phyloP scores from a whole-genome alignment of 148 eudicot genomes.

The Talinum fruticosum region DNA sequence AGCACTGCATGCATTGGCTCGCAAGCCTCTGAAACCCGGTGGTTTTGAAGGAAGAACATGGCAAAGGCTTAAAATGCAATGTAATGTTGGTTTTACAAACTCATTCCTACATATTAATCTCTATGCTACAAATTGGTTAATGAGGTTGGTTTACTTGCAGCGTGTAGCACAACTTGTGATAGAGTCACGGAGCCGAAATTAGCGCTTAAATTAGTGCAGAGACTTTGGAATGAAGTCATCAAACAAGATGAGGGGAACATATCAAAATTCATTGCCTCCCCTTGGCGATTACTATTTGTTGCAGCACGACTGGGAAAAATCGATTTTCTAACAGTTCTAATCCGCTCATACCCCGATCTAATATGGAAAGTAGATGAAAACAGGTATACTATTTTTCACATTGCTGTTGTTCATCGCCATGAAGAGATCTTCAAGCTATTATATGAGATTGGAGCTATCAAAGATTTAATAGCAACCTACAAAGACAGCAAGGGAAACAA shows the following conservation, averaged over 20 bases:
- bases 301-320: conserved; percentile 39
- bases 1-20: conserved; percentile 28
- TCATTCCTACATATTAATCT: not conserved
- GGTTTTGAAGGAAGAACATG: conserved; percentile 2
- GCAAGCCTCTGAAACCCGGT: conserved; percentile 16
- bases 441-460: conserved; percentile 42
- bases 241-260: conserved; percentile 21
- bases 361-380: conserved; percentile 45
- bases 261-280: conserved; percentile 20
- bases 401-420: conserved; percentile 46
- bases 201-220: conserved; percentile 15
- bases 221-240: conserved; percentile 27
- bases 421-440: conserved; percentile 46
- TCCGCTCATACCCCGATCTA: conserved; percentile 44
- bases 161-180: not conserved
- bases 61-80: conserved; percentile 5
- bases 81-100: conserved; percentile 10
- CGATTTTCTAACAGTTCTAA: conserved; percentile 31
- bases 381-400: conserved; percentile 43
- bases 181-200: conserved; percentile 7
- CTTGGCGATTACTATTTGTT: conserved; percentile 26
- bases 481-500: conserved; percentile 30
- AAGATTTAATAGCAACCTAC: conserved; percentile 41
- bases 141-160: not conserved
- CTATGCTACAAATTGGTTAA: not conserved